phyloP scores from a whole-genome alignment of 2,329 filamentous ascomycete genomes.

The Sarocladium strictum region DNA sequence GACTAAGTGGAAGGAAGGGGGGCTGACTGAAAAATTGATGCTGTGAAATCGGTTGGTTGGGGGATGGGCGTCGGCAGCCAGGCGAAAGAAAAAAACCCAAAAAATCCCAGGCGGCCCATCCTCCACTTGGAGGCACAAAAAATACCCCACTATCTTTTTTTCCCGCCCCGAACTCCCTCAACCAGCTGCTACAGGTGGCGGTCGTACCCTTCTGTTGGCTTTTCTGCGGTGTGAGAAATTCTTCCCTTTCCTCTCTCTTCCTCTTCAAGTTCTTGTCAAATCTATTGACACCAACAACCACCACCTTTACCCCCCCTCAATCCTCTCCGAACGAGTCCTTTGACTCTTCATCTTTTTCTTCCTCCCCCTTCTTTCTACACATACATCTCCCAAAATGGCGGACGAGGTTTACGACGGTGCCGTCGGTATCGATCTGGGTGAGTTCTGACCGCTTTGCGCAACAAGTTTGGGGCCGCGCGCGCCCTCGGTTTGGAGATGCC shows the following conservation, averaged over 20 bases:
- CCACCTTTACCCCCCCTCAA: constrained; percentile 16
- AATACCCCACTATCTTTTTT: constrained; percentile 9
- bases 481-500: background rate
- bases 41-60: background rate
- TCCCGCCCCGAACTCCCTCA: too few relatives aligned
- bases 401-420: constrained; percentile 99
- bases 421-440: constrained; percentile 99
- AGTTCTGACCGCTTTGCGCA: constrained; percentile 26
- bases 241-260: constrained; percentile 13
- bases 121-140: background rate
- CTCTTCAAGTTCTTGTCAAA: constrained; percentile 13
- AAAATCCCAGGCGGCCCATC: background rate
- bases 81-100: background rate
- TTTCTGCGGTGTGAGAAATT: constrained; percentile 18
- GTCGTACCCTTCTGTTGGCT: background rate
- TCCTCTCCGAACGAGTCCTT: constrained; percentile 12
- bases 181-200: too few relatives aligned
- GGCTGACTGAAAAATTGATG: background rate
- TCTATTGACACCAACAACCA: constrained; percentile 9
- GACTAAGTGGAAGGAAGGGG: background rate
- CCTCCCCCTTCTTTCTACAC: constrained; percentile 10
- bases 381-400: constrained; percentile 61
- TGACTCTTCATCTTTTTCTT: constrained; percentile 10
- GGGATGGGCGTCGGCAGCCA: too few relatives aligned
- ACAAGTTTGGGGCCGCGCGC: background rate